Evolutionary conservation across 2,329 filamentous ascomycete species (phyloP).

Genomic region (Diaporthe amygdali): DNA sequence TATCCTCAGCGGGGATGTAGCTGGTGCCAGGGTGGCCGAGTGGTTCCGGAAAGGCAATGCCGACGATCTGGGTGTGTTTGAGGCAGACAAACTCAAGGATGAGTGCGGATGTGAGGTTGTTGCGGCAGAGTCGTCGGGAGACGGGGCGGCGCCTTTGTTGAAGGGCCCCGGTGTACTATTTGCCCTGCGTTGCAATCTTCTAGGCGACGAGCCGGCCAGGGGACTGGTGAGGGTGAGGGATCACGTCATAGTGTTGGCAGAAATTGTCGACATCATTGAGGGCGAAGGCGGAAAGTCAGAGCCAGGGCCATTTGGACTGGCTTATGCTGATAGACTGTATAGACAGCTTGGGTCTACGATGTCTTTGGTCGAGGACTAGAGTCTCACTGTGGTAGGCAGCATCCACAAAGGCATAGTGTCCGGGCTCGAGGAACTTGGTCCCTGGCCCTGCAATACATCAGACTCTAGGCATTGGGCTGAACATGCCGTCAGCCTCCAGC

Average conservation of each 20-base stretch:
- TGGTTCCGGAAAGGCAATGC: constrained; percentile 57
- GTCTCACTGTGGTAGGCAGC: neutral
- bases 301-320: constrained; percentile 47
- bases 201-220: constrained; percentile 42
- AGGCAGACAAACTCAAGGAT: constrained; percentile 34
- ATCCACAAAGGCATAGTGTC: neutral
- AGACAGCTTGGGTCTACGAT: constrained; percentile 47
- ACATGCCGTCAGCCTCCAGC: neutral
- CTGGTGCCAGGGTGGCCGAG: constrained; percentile 56
- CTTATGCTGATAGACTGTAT: constrained; percentile 56
- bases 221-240: constrained; percentile 55
- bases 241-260: constrained; percentile 57
- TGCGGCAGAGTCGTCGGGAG: constrained; percentile 21
- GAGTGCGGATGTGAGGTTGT: constrained; percentile 32
- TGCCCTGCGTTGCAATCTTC: constrained; percentile 46
- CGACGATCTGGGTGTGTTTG: constrained; percentile 42
- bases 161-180: constrained; percentile 58
- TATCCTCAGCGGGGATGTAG: constrained; percentile 51
- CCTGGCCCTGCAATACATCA: neutral
- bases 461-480: neutral
- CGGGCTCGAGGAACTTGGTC: neutral
- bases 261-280: constrained; percentile 52
- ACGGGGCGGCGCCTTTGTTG: constrained; percentile 47
- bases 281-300: constrained; percentile 29
- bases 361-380: constrained; percentile 22